Conservation (phyloP, 306 rosid genomes). For the Parietaria judaica region DNA sequence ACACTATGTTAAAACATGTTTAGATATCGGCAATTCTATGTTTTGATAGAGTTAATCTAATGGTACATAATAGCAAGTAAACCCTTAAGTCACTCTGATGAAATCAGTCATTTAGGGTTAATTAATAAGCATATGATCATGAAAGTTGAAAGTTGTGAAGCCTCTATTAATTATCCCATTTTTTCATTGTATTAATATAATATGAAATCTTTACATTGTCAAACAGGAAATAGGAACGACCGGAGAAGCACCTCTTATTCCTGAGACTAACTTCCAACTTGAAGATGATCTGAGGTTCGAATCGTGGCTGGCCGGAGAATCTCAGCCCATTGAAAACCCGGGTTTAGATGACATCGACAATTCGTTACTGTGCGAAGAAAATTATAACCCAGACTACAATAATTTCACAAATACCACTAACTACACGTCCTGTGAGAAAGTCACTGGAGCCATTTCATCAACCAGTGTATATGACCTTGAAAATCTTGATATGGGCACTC, state of each 20-base stretch:
- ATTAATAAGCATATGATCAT: no score
- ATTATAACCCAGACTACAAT: slow-evolving; percentile 24
- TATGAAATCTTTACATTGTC: slow-evolving; percentile 3
- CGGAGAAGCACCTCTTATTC: slow-evolving; percentile 23
- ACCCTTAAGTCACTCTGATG: no score
- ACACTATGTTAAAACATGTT: no score
- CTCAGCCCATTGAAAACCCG: slow-evolving; percentile 43
- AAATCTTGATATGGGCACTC: slow-evolving; percentile 57
- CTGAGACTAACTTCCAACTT: slow-evolving; percentile 15
- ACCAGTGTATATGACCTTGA: slow-evolving; percentile 45
- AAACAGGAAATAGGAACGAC: slow-evolving; percentile 35
- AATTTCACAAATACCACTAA: slow-evolving; percentile 17
- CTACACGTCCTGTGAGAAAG: slow-evolving; percentile 11
- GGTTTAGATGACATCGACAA: slow-evolving; percentile 39
- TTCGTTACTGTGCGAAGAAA: slow-evolving; percentile 63
- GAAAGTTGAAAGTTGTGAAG: no score
- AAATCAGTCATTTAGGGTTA: no score
- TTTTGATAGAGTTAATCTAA: no score
- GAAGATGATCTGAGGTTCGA: slow-evolving; percentile 23
- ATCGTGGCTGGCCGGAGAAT: slow-evolving; percentile 67
- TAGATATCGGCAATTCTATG: no score
- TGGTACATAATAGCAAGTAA: no score
- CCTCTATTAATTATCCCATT: no score
- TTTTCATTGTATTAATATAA: not conserved
- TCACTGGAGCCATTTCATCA: slow-evolving; percentile 21